These are phyloP conservation scores for Cercospora zeina DNA, from an alignment of 2,329 filamentous ascomycete genomes.

Conservation along the genomic window DNA sequence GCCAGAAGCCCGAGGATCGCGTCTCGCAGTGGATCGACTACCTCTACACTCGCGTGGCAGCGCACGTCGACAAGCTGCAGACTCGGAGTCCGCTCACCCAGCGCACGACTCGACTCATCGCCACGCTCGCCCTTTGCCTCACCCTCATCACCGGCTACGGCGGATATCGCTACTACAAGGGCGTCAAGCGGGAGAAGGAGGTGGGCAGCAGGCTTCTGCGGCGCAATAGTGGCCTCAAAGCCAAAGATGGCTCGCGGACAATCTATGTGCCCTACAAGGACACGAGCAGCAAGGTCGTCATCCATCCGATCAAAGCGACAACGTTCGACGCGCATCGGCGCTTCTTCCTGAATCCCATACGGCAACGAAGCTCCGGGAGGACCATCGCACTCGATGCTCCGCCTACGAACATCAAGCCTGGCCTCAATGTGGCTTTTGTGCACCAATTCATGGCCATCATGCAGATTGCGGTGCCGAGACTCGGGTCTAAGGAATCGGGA, in stretches of 20 bases:
- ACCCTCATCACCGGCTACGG: slow-evolving; percentile 82
- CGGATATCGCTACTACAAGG: slow-evolving; percentile 73
- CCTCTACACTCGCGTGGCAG: slow-evolving; percentile 48
- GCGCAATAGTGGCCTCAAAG: slow-evolving; percentile 86
- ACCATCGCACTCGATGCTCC: slow-evolving; percentile 59
- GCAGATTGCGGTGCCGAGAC: slow-evolving; percentile 96
- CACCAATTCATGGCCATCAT: slow-evolving; percentile 95
- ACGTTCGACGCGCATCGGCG: slow-evolving; percentile 96
- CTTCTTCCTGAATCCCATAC: slow-evolving; percentile 86
- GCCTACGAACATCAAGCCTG: slow-evolving; percentile 86
- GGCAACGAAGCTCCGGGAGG: slow-evolving; percentile 67
- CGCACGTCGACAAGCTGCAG: slow-evolving; percentile 52
- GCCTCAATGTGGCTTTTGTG: slow-evolving; percentile 89
- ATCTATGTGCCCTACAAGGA: slow-evolving; percentile 94
- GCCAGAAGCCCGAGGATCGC: slow-evolving; percentile 40
- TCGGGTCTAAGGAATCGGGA: slow-evolving; percentile 93
- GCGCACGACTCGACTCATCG: slow-evolving; percentile 69
- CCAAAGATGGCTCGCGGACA: slow-evolving; percentile 91
- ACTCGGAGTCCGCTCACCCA: slow-evolving; percentile 61
- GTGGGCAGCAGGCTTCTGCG: slow-evolving; percentile 79
- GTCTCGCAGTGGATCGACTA: slow-evolving; percentile 39
- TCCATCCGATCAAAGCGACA: slow-evolving; percentile 82
- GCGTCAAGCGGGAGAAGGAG: slow-evolving; percentile 72
- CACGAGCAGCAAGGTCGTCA: slow-evolving; percentile 84
- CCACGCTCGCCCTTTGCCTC: slow-evolving; percentile 71